Conservation (phyloP, 164 flowering plant genomes). For the Magnolia sinica region DNA sequence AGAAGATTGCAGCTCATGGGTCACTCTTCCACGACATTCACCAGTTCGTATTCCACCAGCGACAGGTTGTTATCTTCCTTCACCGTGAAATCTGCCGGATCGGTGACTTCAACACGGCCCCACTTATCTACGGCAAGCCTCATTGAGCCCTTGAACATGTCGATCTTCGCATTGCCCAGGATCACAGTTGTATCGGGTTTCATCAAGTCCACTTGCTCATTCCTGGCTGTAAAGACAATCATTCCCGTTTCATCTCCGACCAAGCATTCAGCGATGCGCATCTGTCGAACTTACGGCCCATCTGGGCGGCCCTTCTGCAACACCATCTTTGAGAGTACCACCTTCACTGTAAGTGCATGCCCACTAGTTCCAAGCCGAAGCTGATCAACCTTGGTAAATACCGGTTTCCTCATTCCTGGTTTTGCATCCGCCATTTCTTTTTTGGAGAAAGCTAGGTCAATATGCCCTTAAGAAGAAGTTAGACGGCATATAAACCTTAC, state of each 20-base stretch:
- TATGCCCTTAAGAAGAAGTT: too few species aligned
- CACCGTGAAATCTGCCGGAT: constrained; percentile 32
- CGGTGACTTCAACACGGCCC: constrained; percentile 39
- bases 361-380: constrained; percentile 60
- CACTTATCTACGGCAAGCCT: constrained; percentile 43
- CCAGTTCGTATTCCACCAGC: constrained; percentile 31
- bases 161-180: constrained; percentile 32
- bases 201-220: constrained; percentile 55
- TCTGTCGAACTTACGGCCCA: constrained; percentile 48
- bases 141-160: constrained; percentile 44
- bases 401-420: constrained; percentile 54
- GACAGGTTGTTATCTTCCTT: constrained; percentile 38
- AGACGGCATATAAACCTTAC: too few species aligned
- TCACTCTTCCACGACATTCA: constrained; percentile 35
- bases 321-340: constrained; percentile 46
- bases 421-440: constrained; percentile 53
- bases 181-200: constrained; percentile 28
- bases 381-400: constrained; percentile 51
- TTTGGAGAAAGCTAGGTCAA: too few species aligned
- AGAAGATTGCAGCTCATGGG: background rate
- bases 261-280: constrained; percentile 58
- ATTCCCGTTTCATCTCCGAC: constrained; percentile 65
- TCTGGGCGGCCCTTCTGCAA: constrained; percentile 53
- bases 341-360: constrained; percentile 50
- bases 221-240: constrained; percentile 56